phyloP scores from a whole-genome alignment of 1,139 yeast genomes.

The Saccharomyces hybrid region DNA sequence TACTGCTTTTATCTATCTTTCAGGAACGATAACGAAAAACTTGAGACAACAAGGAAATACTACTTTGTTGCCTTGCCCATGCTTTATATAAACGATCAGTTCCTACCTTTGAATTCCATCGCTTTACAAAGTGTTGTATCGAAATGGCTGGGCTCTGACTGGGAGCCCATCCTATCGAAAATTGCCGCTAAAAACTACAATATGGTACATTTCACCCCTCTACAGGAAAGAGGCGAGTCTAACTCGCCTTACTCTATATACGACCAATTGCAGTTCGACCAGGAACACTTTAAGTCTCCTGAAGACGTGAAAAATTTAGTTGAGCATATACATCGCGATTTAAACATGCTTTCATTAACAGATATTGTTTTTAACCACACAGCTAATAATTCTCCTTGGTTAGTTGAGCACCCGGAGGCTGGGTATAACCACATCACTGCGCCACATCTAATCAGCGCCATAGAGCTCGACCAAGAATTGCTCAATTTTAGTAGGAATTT shows the following conservation, averaged over 20 bases:
- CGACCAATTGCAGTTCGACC: slow-evolving; percentile 78
- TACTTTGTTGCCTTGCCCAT: slow-evolving; percentile 82
- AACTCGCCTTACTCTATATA: slow-evolving; percentile 88
- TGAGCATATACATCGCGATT: slow-evolving; percentile 43
- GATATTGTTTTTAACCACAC: slow-evolving; percentile 96
- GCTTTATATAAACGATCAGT: slow-evolving; percentile 48
- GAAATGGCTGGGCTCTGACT: slow-evolving; percentile 80
- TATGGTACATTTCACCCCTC: slow-evolving; percentile 93
- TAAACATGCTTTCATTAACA: slow-evolving; percentile 67
- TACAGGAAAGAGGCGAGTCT: slow-evolving; percentile 81
- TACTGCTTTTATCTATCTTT: slow-evolving; percentile 60
- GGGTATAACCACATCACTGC: slow-evolving; percentile 85
- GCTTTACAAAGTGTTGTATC: slow-evolving; percentile 81
- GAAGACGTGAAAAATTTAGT: slow-evolving; percentile 44
- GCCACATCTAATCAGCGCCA: slow-evolving; percentile 79
- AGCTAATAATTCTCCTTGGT: slow-evolving; percentile 83
- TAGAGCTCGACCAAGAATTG: slow-evolving; percentile 68
- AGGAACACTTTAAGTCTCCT: slow-evolving; percentile 47
- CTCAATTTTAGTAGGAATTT: slow-evolving; percentile 55
- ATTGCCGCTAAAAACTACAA: slow-evolving; percentile 76
- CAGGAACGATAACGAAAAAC: slow-evolving; percentile 32
- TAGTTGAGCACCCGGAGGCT: slow-evolving; percentile 76
- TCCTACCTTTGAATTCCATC: slow-evolving; percentile 69
- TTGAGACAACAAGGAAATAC: slow-evolving; percentile 46
- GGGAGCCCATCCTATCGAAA: slow-evolving; percentile 60